phyloP scores from a whole-genome alignment of 495 filamentous ascomycete genomes.

The Melanomma pulvis-pyrius region DNA sequence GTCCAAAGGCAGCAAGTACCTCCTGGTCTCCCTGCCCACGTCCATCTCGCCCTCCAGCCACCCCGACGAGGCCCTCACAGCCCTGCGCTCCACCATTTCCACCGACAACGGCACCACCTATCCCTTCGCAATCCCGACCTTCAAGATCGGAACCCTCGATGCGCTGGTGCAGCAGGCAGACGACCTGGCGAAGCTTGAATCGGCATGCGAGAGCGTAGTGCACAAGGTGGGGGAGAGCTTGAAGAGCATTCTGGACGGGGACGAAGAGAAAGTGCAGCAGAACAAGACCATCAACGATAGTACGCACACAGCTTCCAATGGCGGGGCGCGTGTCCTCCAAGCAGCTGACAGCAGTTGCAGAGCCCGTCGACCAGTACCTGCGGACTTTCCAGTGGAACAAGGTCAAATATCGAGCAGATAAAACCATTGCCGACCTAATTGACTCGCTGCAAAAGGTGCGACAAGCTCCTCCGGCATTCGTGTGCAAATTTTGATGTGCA shows the following conservation, averaged over 20 bases:
- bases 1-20: slow-evolving; percentile 65
- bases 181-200: slow-evolving; percentile 85
- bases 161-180: slow-evolving; percentile 96
- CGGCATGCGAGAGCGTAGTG: slow-evolving; percentile 78
- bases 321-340: not conserved
- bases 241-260: slow-evolving; percentile 74
- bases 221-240: slow-evolving; percentile 86
- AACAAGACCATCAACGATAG: slow-evolving; percentile 97
- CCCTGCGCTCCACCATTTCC: slow-evolving; percentile 69
- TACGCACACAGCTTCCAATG: slow-evolving; percentile 51
- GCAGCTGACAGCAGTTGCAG: slow-evolving; percentile 51
- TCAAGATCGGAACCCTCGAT: slow-evolving; percentile 97
- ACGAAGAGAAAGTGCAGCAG: slow-evolving; percentile 77
- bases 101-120: slow-evolving; percentile 75
- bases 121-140: slow-evolving; percentile 82
- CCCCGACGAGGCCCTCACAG: slow-evolving; percentile 75
- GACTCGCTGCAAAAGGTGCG: slow-evolving; percentile 81
- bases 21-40: slow-evolving; percentile 68
- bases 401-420: slow-evolving; percentile 92
- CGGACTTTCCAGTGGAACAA: slow-evolving; percentile 93
- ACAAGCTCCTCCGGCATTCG: not conserved
- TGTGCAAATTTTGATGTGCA: not conserved
- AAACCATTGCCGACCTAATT: slow-evolving; percentile 79
- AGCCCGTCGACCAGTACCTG: slow-evolving; percentile 91
- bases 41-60: slow-evolving; percentile 72